Conservation (phyloP, 345 rosid genomes). For the Eucalyptus albens region DNA sequence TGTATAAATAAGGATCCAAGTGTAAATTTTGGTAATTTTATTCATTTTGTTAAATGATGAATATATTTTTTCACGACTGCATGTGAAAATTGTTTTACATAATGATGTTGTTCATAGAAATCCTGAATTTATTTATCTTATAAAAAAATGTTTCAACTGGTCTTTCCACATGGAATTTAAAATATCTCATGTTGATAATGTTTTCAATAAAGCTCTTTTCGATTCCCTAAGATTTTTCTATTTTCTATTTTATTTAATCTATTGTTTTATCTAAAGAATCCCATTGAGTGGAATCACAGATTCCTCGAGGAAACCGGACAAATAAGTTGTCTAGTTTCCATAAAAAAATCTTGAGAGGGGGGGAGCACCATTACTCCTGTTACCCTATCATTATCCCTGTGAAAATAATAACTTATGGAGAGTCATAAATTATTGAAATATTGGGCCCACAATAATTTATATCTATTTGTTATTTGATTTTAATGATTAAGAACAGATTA, state of each 20-base stretch:
- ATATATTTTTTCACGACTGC: background rate
- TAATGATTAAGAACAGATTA: rapidly evolving
- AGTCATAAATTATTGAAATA: too few relatives aligned
- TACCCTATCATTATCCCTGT: rapidly evolving
- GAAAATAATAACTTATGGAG: rapidly evolving
- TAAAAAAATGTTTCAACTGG: too few relatives aligned
- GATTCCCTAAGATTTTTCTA: too few relatives aligned
- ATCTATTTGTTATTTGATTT: rapidly evolving
- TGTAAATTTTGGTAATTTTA: background rate
- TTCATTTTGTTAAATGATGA: background rate
- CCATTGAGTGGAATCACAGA: background rate
- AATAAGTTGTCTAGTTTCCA: background rate
- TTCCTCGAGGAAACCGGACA: background rate
- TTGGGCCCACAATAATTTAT: too few relatives aligned
- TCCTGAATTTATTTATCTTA: background rate
- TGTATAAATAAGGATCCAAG: background rate
- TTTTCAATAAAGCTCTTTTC: background rate
- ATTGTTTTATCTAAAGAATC: background rate
- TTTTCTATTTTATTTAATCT: too few relatives aligned
- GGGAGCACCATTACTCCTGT: too few relatives aligned
- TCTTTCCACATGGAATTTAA: rapidly evolving
- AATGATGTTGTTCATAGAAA: background rate
- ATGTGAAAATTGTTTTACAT: too few relatives aligned
- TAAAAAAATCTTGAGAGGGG: rapidly evolving
- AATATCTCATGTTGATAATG: too few relatives aligned